Evolutionary conservation across 2,329 filamentous ascomycete species (phyloP).

Genomic region (Fusarium concolor): DNA sequence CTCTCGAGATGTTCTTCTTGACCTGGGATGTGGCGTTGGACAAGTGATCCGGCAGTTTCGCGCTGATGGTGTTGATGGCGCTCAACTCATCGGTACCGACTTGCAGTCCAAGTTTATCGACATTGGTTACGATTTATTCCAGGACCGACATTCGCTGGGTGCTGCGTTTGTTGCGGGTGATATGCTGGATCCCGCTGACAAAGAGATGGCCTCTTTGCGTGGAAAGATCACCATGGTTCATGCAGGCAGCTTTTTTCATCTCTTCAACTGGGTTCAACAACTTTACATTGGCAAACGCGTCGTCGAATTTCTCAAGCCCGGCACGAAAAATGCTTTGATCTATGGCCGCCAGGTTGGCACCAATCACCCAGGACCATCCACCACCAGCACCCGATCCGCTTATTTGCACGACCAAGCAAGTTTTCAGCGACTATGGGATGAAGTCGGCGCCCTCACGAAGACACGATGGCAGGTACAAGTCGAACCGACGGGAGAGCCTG

Average conservation of each 20-base stretch:
- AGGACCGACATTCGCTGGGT: conserved; percentile 62
- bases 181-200: conserved; percentile 57
- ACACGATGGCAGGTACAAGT: conserved; percentile 63
- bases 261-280: conserved; percentile 62
- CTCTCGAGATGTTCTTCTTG: conserved; percentile 57
- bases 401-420: conserved; percentile 62
- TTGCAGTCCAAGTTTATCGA: conserved; percentile 63
- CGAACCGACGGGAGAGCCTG: conserved; percentile 46
- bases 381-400: conserved; percentile 43
- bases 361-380: conserved; percentile 39
- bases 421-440: conserved; percentile 66
- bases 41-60: conserved; percentile 63
- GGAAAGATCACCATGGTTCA: conserved; percentile 61
- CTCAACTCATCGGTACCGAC: conserved; percentile 63
- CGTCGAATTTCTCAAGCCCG: conserved; percentile 58
- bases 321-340: conserved; percentile 59
- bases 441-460: conserved; percentile 61
- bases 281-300: conserved; percentile 58
- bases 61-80: conserved; percentile 61
- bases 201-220: conserved; percentile 50
- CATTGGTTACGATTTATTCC: conserved; percentile 73
- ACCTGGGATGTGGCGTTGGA: conserved; percentile 64
- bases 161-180: conserved; percentile 64
- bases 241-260: conserved; percentile 63
- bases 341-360: conserved; percentile 64